These are phyloP conservation scores for Termitomyces sp. DNA, from an alignment of 768 basidiomycete species.

Conservation along the genomic window DNA sequence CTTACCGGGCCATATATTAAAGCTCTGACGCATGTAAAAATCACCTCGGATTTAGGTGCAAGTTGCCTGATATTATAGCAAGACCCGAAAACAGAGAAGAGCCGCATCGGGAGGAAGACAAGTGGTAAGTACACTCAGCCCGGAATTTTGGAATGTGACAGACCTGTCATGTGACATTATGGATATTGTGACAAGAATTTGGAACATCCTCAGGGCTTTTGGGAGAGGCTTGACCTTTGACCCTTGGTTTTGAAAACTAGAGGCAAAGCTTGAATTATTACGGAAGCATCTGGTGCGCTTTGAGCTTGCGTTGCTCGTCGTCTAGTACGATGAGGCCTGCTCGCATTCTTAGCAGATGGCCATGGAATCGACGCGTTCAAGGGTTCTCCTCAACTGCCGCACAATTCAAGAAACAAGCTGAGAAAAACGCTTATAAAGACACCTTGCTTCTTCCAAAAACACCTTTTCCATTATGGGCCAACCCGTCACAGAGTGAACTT, in stretches of 20 bases:
- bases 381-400: slow-evolving; percentile 4
- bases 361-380: slow-evolving; percentile 9
- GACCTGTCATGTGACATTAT: not conserved
- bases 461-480: slow-evolving; percentile 64
- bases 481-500: slow-evolving; percentile 57
- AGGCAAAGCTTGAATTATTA: not conserved
- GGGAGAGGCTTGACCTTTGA: not conserved
- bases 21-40: not conserved
- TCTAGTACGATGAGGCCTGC: slow-evolving; percentile 4
- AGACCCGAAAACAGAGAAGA: not conserved
- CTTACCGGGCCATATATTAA: not conserved
- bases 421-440: slow-evolving; percentile 37
- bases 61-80: too few species aligned
- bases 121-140: too few species aligned
- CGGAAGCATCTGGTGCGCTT: not conserved
- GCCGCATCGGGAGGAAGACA: not conserved
- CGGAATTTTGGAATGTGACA: not conserved
- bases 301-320: not conserved
- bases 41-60: not conserved
- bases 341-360: not conserved
- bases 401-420: slow-evolving; percentile 7
- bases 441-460: slow-evolving; percentile 84
- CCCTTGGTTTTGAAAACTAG: not conserved
- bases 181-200: not conserved
- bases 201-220: not conserved